Conservation (phyloP, 2,329 filamentous ascomycete genomes). For the Aspergillus clavatus region DNA sequence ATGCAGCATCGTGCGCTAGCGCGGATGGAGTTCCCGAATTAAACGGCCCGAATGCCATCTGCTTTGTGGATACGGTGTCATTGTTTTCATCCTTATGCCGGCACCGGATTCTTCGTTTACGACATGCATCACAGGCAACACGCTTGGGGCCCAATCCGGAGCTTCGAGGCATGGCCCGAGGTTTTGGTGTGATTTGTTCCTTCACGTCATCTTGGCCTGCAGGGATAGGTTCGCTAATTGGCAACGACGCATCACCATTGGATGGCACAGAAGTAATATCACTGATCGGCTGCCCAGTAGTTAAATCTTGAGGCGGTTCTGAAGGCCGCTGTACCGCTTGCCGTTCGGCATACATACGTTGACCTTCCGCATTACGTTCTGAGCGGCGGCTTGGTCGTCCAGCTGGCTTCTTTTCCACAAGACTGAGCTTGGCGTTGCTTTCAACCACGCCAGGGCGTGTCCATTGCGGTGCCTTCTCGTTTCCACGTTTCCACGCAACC, state of each 20-base stretch:
- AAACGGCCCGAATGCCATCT: conserved; percentile 28
- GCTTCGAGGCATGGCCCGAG: conserved; percentile 49
- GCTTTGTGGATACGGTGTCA: conserved; percentile 24
- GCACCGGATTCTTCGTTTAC: conserved; percentile 58
- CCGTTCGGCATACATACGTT: conserved; percentile 39
- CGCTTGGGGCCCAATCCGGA: conserved; percentile 56
- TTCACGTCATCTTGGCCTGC: conserved; percentile 19
- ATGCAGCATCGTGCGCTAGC: conserved; percentile 35
- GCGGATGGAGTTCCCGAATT: conserved; percentile 28
- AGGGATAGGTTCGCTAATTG: conserved; percentile 10
- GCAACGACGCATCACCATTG: conserved; percentile 21
- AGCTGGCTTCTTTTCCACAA: conserved; percentile 52
- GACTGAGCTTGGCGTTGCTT: conserved; percentile 45
- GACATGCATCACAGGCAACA: conserved; percentile 59
- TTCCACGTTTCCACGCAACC: conserved; percentile 64
- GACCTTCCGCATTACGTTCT: conserved; percentile 48
- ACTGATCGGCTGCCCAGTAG: conserved; percentile 11
- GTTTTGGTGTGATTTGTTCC: conserved; percentile 29
- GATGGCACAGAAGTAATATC: conserved; percentile 19
- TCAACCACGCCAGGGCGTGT: conserved; percentile 54
- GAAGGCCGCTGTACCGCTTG: conserved; percentile 33
- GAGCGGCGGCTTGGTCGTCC: conserved; percentile 52
- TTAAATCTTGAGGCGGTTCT: conserved; percentile 20
- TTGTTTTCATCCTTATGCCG: conserved; percentile 56
- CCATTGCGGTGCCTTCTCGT: conserved; percentile 59